Evolutionary conservation across 2,329 filamentous ascomycete species (phyloP), one percentile per base, ranked within the genome.

Genomic region (Stagonosporopsis vannaccii): DNA sequence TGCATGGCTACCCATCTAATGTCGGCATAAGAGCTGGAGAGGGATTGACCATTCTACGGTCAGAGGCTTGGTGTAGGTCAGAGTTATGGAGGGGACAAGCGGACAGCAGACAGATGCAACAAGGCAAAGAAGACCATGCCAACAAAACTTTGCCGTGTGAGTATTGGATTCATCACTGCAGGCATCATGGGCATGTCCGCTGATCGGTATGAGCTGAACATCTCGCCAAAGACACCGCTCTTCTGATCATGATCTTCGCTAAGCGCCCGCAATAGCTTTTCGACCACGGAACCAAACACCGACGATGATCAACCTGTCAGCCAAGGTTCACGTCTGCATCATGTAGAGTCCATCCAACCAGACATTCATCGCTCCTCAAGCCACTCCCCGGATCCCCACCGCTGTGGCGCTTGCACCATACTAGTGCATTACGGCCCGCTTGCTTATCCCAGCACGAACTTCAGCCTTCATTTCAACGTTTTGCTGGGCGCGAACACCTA

Each of bases 351-450:
- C 5, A 13, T 41, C 37, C 39, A 42, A 35, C 47, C 36, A 50
- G 26, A 43, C 28, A 51, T 13, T 13, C 22, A n/a, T 9, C 28
- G 39, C 25, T 23, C 20, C 13, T 17, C 30, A 44, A 37, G 48
- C 40, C 48, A 51, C 40, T 28, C 32, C 13, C 22, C 48, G 48
- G 48, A 30, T 51, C 48, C 48, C 48, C 48, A 51, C 48, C 48
- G 32, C 39, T 37, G 48, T 51, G 48, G 48, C 48, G 39, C 23
- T 39, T 3, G 40, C 48, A 17, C 39, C 44, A 51, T 13, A 30
- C 25, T 51, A 44, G 48, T 51, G 40, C 22, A 44, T 44, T 22
- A 42, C 40, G 32, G 41, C 7, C 40, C 17, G 39, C 11, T 13
- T 44, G 37, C 48, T 44, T 37, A 19, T 43, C 20, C 28, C 22